phyloP scores from a whole-genome alignment of 2,329 filamentous ascomycete genomes.

The Penicillium sp. region DNA sequence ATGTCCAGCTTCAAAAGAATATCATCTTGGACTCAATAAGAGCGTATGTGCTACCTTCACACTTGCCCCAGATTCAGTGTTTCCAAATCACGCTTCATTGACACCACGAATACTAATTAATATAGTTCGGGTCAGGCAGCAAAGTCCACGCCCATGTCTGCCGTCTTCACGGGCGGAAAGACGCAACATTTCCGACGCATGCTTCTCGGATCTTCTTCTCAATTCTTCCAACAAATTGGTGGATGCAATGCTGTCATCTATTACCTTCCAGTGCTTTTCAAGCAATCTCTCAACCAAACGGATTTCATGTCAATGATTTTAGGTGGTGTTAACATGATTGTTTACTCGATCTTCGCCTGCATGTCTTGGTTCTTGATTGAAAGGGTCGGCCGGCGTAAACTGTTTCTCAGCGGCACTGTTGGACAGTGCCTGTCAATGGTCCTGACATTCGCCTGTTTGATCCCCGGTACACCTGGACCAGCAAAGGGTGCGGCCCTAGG shows the following conservation, averaged over 20 bases:
- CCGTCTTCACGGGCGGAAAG: constrained; percentile 26
- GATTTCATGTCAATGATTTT: constrained; percentile 46
- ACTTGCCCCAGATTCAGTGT: background rate
- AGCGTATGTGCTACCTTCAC: background rate
- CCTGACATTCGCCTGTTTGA: constrained; percentile 25
- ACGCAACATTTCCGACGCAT: constrained; percentile 32
- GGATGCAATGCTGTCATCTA: constrained; percentile 50
- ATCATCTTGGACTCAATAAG: background rate
- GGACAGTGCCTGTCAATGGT: constrained; percentile 30
- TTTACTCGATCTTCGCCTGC: constrained; percentile 24
- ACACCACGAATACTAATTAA: background rate
- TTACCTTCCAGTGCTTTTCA: constrained; percentile 46
- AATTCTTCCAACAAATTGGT: constrained; percentile 45
- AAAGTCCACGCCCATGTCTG: background rate
- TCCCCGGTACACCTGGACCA: constrained; percentile 8
- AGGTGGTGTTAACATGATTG: constrained; percentile 48
- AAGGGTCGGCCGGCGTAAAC: constrained; percentile 36
- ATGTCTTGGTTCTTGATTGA: constrained; percentile 45
- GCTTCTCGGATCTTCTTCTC: constrained; percentile 28
- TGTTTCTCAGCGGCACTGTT: constrained; percentile 22
- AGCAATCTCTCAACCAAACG: constrained; percentile 36
- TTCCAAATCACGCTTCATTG: background rate
- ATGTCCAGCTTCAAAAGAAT: background rate
- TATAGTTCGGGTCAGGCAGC: background rate
- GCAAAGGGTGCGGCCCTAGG: constrained; percentile 26